phyloP scores from a whole-genome alignment of 2,329 filamentous ascomycete species.

The Neophaeococcomyces aloes region DNA sequence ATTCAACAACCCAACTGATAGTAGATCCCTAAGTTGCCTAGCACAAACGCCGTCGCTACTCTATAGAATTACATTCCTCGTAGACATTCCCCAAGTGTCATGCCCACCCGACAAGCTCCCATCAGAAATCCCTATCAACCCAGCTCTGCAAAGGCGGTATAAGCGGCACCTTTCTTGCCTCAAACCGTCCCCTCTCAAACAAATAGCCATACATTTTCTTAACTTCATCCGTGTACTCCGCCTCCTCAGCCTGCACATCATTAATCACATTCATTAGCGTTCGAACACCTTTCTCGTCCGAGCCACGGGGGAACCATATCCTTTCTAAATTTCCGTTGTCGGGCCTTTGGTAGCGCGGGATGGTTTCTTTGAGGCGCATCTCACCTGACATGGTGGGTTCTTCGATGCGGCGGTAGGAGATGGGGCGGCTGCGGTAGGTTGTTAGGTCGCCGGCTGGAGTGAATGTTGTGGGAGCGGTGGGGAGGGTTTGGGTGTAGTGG shows the following conservation, averaged over 20 bases:
- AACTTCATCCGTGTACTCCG: constrained; percentile 51
- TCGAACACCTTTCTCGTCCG: constrained; percentile 40
- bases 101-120: neutral
- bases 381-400: constrained; percentile 5
- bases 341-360: constrained; percentile 42
- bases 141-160: constrained; percentile 69
- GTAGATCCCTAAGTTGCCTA: too few relatives aligned
- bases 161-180: constrained; percentile 59
- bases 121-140: constrained; percentile 60
- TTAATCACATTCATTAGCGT: constrained; percentile 35
- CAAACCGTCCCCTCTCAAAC: constrained; percentile 55
- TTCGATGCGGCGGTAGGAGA: constrained; percentile 42
- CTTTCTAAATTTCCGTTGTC: constrained; percentile 49
- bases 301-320: constrained; percentile 64
- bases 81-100: neutral
- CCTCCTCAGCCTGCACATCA: constrained; percentile 23
- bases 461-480: constrained; percentile 28
- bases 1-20: too few relatives aligned
- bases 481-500: constrained; percentile 23
- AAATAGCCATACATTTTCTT: constrained; percentile 56
- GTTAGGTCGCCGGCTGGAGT: constrained; percentile 31
- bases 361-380: constrained; percentile 23
- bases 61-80: neutral
- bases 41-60: too few relatives aligned
- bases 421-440: constrained; percentile 54